These are phyloP conservation scores for Limnanthes douglasii DNA, from an alignment of 345 rosid genomes.

Conservation along the genomic window DNA sequence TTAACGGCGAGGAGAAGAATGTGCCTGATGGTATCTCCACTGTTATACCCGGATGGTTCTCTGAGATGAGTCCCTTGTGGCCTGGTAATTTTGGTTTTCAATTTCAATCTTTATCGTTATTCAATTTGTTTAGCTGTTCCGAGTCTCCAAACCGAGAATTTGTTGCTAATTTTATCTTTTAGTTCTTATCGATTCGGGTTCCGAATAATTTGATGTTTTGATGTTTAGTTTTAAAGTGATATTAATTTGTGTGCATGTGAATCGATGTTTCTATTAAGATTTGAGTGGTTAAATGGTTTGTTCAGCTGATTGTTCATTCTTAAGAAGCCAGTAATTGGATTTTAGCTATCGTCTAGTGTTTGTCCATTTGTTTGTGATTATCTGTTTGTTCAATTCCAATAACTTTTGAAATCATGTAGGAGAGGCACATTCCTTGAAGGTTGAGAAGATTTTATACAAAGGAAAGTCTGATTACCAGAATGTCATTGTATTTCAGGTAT, in stretches of 20 bases:
- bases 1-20: constrained; percentile 7
- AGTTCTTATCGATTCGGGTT: not conserved
- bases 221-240: no score
- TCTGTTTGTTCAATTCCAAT: constrained; percentile 1
- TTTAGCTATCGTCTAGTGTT: no score
- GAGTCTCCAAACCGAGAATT: no score
- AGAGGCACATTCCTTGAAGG: constrained; percentile 91
- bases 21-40: constrained; percentile 25
- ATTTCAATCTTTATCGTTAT: no score
- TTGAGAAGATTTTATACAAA: constrained; percentile 65
- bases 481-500: constrained; percentile 87
- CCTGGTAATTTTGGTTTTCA: constrained; percentile 35
- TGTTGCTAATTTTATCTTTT: no score
- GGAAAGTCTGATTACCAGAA: constrained; percentile 86
- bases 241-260: no score
- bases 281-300: no score
- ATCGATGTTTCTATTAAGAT: no score
- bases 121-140: no score
- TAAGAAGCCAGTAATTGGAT: no score
- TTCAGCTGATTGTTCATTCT: no score
- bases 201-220: not conserved
- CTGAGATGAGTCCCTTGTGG: constrained; percentile 85
- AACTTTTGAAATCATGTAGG: constrained; percentile 27
- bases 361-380: not conserved
- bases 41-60: constrained; percentile 78